Base-by-base conservation (phyloP, 768 basidiomycete species). In the Naematelia aurantialba region DNA sequence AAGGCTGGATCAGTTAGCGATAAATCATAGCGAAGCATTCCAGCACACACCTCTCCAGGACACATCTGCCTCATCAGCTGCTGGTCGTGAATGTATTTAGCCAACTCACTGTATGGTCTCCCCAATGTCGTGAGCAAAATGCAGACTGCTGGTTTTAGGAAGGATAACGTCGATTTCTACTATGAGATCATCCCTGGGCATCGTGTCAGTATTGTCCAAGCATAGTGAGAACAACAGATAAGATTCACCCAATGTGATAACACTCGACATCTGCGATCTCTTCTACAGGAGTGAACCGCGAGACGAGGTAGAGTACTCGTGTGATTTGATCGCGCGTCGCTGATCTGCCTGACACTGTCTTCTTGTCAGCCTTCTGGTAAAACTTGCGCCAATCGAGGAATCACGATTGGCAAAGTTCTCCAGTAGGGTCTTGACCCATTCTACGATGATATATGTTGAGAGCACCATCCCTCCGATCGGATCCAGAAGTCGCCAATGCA, bases 391-490 rank as follows among this genome's bases (percentile, higher is more conserved):
- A 24, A 19, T 64, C 58, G 27, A 60, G 4, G 56, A n/a, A 68
- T 55, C 13, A 78, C 79, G 27, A 68, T 77, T 79, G 21, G 62
- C 63, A 22, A 79, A 78, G 56, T 78, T 79, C 54, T 78, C 71
- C 26, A 77, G 53, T 4, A 80, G 61, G 0, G 78, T 79, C 24
- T 68, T 60, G 24, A 70, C 58, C 79, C 79, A 80, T 51, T 79
- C 78, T 21, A 70, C 53, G 24, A 75, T 73, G 56, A 73, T 79
- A 55, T 79, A 79, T 1, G 73, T 55, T 0, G 78, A 79, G 3
- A 80, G 61, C 14, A 79, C 60, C 63, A 78, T 73, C 14, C 79
- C 79, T 1, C 79, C 79, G 12, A 79, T 67, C 2, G 79, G 77
- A 63, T 80, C 79, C 26, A 80, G 72, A 10, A 76, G 67, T 1